Evolutionary conservation across 1,284 basidiomycete species (phyloP), one percentile per base, ranked within the genome.

Genomic region (Phylloboletellus chloephorus): DNA sequence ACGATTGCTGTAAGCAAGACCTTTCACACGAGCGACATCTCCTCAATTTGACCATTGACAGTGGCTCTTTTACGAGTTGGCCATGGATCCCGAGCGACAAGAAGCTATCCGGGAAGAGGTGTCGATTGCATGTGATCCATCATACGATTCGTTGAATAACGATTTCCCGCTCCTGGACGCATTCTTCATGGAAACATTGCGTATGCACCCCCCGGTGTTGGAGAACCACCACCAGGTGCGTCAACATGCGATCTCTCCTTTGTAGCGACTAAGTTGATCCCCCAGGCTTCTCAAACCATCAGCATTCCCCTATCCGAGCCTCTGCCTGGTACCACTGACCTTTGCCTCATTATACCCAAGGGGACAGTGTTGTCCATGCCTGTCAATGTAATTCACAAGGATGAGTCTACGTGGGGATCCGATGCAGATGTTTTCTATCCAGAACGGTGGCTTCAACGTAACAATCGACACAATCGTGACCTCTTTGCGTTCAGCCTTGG

Each of bases 31-130:
- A 32, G n/a, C 29, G 30, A 38, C 29, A n/a, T 38, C 4, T 42
- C 13, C 29, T n/a, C 21, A 28, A 46, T n/a, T 31, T 46, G 8
- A 46, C 13, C 21, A 7, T 38, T 31, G 22, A 4, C 39, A 78
- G 76, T 79, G 78, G 78, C 57, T 72, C 31, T 58, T 80, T 9
- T 77, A 77, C 40, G 78, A 79, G 50, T 65, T 80, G 32, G 67
- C 76, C 19, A 57, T 54, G n/a, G 56, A 75, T 49, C 61, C 64
- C 0, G 49, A 63, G 31, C 53, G 73, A 31, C 79, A 80, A 52
- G 53, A 57, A 13, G 57, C 67, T 28, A 64, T 80, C 21, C 69
- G 78, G 5, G 64, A 71, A 37, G 78, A 81, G 52, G 56, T 78
- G 9, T 60, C 56, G 3, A 52, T 38, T 16, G 54, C 64, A 11